Conservation (phyloP, 441 rosid genomes). For the Gossypium gossypioides region DNA sequence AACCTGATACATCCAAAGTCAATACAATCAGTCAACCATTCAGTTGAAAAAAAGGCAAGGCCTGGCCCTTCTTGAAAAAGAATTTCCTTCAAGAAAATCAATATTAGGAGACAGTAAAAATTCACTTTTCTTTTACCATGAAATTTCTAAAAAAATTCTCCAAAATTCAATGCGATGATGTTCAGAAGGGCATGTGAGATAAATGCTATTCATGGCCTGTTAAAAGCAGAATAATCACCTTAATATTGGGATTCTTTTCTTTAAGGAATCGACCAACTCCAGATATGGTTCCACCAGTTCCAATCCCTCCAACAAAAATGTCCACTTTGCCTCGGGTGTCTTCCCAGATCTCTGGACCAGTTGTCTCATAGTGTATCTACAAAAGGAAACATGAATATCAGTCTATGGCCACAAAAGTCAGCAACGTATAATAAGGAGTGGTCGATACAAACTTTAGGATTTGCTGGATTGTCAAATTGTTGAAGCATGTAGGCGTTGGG, state of each 20-base stretch:
- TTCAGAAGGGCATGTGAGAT: conserved; percentile 2
- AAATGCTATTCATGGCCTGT: not conserved
- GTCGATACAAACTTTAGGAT: conserved; percentile 61
- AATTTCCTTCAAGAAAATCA: not conserved
- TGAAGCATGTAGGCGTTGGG: conserved; percentile 80
- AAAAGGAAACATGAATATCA: conserved; percentile 10
- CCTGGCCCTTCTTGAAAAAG: conserved; percentile 10
- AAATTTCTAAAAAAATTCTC: not conserved
- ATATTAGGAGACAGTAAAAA: not conserved
- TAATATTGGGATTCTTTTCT: conserved; percentile 71
- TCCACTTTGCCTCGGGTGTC: conserved; percentile 89
- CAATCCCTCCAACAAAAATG: conserved; percentile 81
- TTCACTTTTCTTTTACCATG: conserved; percentile 8
- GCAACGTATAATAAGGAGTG: not conserved
- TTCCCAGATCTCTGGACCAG: conserved; percentile 98
- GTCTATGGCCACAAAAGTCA: conserved; percentile 2
- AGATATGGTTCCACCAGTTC: conserved; percentile 91
- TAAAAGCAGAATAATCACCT: conserved; percentile 35
- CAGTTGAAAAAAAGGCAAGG: not conserved
- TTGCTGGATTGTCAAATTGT: conserved; percentile 95
- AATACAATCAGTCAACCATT: conserved; percentile 8
- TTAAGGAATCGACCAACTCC: conserved; percentile 76
- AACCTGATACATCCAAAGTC: conserved; percentile 40
- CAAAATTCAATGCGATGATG: not conserved
- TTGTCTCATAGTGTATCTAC: conserved; percentile 90